phyloP scores from a whole-genome alignment of 2,329 filamentous ascomycete species.

The Aspergillus sp. region DNA sequence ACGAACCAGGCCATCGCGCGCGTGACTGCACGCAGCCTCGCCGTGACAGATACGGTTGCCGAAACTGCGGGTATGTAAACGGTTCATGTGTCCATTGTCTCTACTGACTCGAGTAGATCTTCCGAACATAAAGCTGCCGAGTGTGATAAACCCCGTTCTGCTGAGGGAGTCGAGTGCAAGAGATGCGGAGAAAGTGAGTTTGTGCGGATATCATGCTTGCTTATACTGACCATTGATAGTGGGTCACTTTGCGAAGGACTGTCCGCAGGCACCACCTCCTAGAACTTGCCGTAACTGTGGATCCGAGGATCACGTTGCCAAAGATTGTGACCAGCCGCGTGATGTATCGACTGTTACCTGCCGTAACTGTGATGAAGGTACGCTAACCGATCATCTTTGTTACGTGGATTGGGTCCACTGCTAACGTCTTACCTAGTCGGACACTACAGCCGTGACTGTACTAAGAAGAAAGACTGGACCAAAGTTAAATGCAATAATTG shows the following conservation, averaged over 20 bases:
- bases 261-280: conserved; percentile 36
- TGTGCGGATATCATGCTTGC: too few species aligned
- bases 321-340: conserved; percentile 45
- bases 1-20: conserved; percentile 47
- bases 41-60: conserved; percentile 45
- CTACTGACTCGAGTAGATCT: conserved; percentile 30
- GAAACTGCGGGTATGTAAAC: conserved; percentile 51
- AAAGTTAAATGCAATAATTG: conserved; percentile 48
- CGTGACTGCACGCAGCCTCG: conserved; percentile 48
- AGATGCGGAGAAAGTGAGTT: conserved; percentile 42
- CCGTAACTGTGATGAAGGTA: conserved; percentile 48
- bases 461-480: conserved; percentile 44
- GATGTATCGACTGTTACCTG: conserved; percentile 43
- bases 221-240: conserved; percentile 26
- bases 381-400: neutral
- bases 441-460: conserved; percentile 45
- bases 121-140: conserved; percentile 49
- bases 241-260: conserved; percentile 50
- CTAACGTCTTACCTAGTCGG: conserved; percentile 29
- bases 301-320: conserved; percentile 45
- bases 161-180: conserved; percentile 47
- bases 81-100: neutral
- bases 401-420: neutral
- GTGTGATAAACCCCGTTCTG: conserved; percentile 48
- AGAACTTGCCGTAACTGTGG: conserved; percentile 48